Conservation (phyloP, 2,329 filamentous ascomycete genomes). For the Orbilia brochopaga region DNA sequence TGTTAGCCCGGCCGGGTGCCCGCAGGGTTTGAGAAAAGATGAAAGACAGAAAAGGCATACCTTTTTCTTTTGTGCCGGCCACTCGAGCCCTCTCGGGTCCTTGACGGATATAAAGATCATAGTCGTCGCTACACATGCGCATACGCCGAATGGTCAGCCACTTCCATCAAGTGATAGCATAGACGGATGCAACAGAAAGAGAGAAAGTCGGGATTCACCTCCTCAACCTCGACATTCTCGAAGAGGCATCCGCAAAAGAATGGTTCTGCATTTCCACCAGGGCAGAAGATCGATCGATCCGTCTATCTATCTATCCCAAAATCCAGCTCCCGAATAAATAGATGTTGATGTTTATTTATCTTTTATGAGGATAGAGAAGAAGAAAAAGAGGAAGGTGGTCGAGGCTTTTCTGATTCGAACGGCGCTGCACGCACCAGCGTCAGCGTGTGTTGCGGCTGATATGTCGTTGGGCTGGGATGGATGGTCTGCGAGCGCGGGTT, state of each 20-base stretch:
- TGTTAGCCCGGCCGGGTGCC: neutral
- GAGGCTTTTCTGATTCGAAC: neutral
- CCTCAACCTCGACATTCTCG: slow-evolving; percentile 55
- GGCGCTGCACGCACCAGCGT: slow-evolving; percentile 7
- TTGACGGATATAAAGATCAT: slow-evolving; percentile 68
- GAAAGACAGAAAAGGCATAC: slow-evolving; percentile 59
- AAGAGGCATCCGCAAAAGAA: slow-evolving; percentile 55
- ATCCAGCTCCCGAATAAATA: neutral
- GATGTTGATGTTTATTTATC: slow-evolving; percentile 11
- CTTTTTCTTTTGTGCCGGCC: slow-evolving; percentile 76
- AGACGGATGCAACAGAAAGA: slow-evolving; percentile 5
- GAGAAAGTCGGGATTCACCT: slow-evolving; percentile 41
- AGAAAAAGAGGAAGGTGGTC: neutral
- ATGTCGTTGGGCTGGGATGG: too few species aligned
- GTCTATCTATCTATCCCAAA: too few species aligned
- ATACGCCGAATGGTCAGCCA: too few species aligned
- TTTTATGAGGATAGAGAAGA: slow-evolving; percentile 9
- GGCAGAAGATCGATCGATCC: neutral
- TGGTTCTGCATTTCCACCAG: slow-evolving; percentile 51
- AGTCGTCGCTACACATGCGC: slow-evolving; percentile 61
- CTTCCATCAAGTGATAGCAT: too few species aligned
- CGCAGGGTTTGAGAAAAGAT: neutral
- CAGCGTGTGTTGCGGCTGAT: slow-evolving; percentile 8
- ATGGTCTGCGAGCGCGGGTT: neutral
- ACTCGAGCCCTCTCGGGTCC: slow-evolving; percentile 72